phyloP scores from a whole-genome alignment of 23 red algal genomes.

The Gracilaria domingensis region DNA sequence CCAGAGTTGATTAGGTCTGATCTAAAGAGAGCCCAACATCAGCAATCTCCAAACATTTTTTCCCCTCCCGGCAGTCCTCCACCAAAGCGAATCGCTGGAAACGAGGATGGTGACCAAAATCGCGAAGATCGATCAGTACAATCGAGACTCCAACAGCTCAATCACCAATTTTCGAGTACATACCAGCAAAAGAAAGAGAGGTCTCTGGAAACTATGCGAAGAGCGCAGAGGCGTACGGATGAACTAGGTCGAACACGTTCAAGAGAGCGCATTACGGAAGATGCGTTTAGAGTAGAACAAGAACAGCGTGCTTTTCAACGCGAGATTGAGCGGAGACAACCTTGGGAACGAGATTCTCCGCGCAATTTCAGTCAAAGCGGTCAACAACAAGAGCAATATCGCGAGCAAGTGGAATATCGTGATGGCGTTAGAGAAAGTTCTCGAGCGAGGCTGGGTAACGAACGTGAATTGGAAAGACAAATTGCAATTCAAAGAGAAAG shows the following conservation, averaged over 20 bases:
- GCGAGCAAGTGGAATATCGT: not conserved
- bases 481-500: slow-evolving; percentile 22
- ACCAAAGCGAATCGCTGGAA: slow-evolving; percentile 12
- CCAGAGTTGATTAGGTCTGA: slow-evolving; percentile 33
- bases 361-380: not conserved
- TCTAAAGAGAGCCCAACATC: slow-evolving; percentile 14
- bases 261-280: not conserved
- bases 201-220: not conserved
- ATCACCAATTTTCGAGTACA: not conserved
- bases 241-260: not conserved
- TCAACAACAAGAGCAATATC: not conserved
- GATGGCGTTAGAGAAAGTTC: not conserved
- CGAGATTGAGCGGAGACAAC: not conserved
- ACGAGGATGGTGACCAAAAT: not conserved
- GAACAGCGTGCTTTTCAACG: not conserved
- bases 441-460: not conserved
- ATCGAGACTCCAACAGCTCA: not conserved
- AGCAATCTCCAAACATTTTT: slow-evolving; percentile 25
- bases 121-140: not conserved
- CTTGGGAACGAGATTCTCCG: not conserved
- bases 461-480: slow-evolving; percentile 18
- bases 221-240: slow-evolving; percentile 9
- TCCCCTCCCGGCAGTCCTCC: slow-evolving; percentile 22
- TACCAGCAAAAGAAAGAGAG: not conserved
- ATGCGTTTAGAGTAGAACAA: not conserved